Base-by-base conservation (phyloP, 148 eudicot genomes). In the Cornus suecica region DNA sequence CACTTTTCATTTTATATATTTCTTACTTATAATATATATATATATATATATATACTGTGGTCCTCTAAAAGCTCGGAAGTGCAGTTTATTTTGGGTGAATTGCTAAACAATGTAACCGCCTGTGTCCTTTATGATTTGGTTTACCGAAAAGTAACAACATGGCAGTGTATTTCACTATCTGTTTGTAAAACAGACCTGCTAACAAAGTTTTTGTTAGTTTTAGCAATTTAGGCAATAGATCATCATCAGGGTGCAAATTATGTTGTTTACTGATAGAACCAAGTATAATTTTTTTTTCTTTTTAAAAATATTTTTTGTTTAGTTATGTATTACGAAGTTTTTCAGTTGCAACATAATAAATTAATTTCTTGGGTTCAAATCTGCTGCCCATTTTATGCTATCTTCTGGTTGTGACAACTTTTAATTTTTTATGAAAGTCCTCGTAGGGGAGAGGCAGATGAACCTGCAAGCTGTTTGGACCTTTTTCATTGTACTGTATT, bases 401-500 rank as follows among this genome's bases (percentile, higher is more conserved):
- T 66, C 37, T 27, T 56, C 22, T 18, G 23, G 25, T 64, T 42
- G 63, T 25, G 26, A 42, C 18, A 25, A 41, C 42, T 37, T 37
- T 37, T 37, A 6, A 8, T 37, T 23, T 28, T 74, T 10, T 26
- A 15, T 37, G 68, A 42, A 74, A 41, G 31, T 74, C 25, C 34
- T 41, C 26, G 58, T 41, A 25, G 76, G 58, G 13, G 60, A 65
- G 54, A 41, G 29, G 69, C 30, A 48, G 48, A 45, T 7, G 28
- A 74, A 74, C 63, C 32, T 48, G 26, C 51, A 27, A 42, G 62
- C 62, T 58, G 7, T 58, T 2, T 18, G n/a, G 7, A 45, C 70
- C 32, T 45, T 18, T 65, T 61, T 64, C 41, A 28, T 65, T 65
- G 29, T 73, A 32, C 26, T 65, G 22, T 54, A n/a, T 34, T 73